phyloP scores from a whole-genome alignment of 768 basidiomycete species.

The Clavulina sp. region DNA sequence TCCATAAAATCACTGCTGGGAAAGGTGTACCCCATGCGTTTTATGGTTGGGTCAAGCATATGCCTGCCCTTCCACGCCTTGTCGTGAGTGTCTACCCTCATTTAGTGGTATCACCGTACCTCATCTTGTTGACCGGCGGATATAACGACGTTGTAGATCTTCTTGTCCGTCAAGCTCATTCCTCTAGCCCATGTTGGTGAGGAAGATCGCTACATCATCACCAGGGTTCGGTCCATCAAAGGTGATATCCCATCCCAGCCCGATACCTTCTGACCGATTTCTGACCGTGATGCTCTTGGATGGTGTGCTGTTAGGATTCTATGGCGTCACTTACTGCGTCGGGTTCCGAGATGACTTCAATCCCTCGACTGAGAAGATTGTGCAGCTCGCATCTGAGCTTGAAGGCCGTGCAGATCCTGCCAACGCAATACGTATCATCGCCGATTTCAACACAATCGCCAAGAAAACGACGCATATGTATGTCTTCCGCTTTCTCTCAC shows the following conservation, averaged over 20 bases:
- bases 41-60: constrained; percentile 33
- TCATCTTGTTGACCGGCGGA: not conserved
- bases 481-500: constrained; percentile 13
- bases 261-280: constrained; percentile 15
- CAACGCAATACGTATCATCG: constrained; percentile 19
- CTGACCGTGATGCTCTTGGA: not conserved
- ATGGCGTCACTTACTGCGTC: constrained; percentile 39
- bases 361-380: not conserved
- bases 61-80: constrained; percentile 51
- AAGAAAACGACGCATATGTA: constrained; percentile 39
- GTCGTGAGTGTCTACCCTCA: constrained; percentile 26
- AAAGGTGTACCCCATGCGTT: constrained; percentile 50
- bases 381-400: not conserved
- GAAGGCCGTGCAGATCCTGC: not conserved
- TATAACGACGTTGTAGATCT: constrained; percentile 26
- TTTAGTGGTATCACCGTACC: not conserved
- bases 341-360: constrained; percentile 45
- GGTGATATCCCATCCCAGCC: too few species aligned
- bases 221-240: constrained; percentile 37
- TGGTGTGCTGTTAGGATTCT: constrained; percentile 27
- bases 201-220: constrained; percentile 37
- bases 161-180: constrained; percentile 39
- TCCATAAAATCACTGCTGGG: constrained; percentile 36
- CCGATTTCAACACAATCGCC: constrained; percentile 27
- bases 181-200: constrained; percentile 31